Evolutionary conservation across 192 early-diverging fungal species (phyloP).

Genomic region (Chytriomyces sp.): DNA sequence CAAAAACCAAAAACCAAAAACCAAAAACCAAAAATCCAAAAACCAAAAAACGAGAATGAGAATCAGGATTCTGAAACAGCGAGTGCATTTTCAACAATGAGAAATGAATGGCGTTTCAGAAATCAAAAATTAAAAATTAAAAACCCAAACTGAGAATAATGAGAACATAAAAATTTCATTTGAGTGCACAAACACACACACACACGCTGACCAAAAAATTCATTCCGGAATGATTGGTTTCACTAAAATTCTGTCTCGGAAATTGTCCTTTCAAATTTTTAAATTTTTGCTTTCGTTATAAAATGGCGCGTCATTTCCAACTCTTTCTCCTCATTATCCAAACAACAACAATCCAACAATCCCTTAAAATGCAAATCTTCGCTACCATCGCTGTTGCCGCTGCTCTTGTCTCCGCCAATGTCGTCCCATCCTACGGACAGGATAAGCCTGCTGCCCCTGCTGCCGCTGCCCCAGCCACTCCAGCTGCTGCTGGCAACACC

Average conservation of each 20-base stretch:
- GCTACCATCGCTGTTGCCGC: neutral
- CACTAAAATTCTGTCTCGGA: neutral
- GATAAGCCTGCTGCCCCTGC: neutral
- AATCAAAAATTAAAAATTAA: too few species aligned
- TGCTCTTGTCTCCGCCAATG: neutral
- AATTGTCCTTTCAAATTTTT: neutral
- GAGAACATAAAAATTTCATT: neutral
- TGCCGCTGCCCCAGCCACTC: neutral
- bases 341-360: neutral
- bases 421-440: neutral
- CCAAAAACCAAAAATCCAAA: too few species aligned
- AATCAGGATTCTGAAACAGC: too few species aligned
- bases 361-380: conserved; percentile 2
- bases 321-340: neutral
- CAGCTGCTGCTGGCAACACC: neutral
- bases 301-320: too few species aligned
- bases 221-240: neutral
- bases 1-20: too few species aligned
- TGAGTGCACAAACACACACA: too few species aligned
- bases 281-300: neutral
- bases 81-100: too few species aligned
- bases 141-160: neutral
- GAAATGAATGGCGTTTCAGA: too few species aligned
- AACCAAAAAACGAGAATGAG: too few species aligned
- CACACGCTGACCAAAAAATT: neutral